Conservation (phyloP, 2,329 filamentous ascomycete genomes). For the Fusarium xyrophilum region DNA sequence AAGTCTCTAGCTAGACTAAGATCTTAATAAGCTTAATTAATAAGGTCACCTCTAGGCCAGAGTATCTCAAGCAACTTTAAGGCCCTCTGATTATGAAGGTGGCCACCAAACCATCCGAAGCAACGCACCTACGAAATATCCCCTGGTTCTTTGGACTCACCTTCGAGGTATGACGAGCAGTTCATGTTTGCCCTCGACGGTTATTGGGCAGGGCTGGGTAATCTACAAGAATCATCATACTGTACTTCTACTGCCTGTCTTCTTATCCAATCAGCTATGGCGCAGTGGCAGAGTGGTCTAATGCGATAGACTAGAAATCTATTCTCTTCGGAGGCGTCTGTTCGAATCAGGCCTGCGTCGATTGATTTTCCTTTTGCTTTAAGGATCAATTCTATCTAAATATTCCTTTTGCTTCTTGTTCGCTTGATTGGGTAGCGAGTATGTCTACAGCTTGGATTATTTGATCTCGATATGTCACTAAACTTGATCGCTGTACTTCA, state of each 20-base stretch:
- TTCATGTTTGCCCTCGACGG: neutral
- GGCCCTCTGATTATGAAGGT: neutral
- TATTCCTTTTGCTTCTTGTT: neutral
- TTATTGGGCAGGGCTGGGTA: neutral
- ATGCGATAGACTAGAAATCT: slow-evolving; percentile 30
- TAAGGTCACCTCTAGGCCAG: too few relatives aligned
- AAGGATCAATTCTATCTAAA: rapidly evolving
- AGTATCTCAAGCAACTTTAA: too few relatives aligned
- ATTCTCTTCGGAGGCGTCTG: slow-evolving; percentile 27
- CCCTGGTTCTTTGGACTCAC: neutral
- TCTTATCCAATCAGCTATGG: slow-evolving; percentile 5
- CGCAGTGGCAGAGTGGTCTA: slow-evolving; percentile 28
- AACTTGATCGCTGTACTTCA: too few relatives aligned
- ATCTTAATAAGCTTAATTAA: too few relatives aligned
- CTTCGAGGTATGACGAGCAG: neutral
- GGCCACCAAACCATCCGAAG: neutral
- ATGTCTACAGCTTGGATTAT: too few relatives aligned
- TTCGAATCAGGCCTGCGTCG: slow-evolving; percentile 28
- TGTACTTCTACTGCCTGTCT: rapidly evolving
- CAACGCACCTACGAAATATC: neutral
- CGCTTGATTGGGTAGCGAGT: too few relatives aligned
- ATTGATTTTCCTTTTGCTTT: neutral
- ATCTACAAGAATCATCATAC: rapidly evolving
- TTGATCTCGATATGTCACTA: too few relatives aligned
- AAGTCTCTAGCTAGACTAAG: too few relatives aligned